A percentile compares a stretch with the other conserved stretches of the same genome.
Evolutionary conservation across 352 stramenopile genomes (phyloP).

Genomic region (Phytophthora brassicae): DNA sequence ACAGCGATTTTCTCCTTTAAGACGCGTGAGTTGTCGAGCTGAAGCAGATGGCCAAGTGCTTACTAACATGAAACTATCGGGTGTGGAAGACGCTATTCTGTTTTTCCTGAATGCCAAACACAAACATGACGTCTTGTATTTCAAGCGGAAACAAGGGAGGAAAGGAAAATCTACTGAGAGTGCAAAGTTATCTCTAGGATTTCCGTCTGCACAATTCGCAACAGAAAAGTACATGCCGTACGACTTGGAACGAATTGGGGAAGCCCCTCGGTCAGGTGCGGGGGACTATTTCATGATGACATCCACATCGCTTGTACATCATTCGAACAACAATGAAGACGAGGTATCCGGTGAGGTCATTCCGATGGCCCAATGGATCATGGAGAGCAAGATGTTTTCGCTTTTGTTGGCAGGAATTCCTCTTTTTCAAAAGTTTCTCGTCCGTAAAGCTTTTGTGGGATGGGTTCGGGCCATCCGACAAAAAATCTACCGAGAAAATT

Average conservation of each 20-base stretch:
- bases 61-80: constrained; percentile 18
- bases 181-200: constrained; percentile 31
- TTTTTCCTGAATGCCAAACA: constrained; percentile 75
- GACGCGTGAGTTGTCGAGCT: constrained; percentile 9
- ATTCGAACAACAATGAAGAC: constrained; percentile 41
- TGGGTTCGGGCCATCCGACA: constrained; percentile 42
- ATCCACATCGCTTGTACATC: constrained; percentile 56
- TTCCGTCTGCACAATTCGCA: constrained; percentile 20
- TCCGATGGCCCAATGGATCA: constrained; percentile 64
- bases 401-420: constrained; percentile 68
- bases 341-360: constrained; percentile 55
- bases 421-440: constrained; percentile 73
- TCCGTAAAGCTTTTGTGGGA: constrained; percentile 55
- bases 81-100: constrained; percentile 67
- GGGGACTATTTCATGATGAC: constrained; percentile 79
- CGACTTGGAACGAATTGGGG: constrained; percentile 46
- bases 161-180: constrained; percentile 3
- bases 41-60: not conserved
- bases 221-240: constrained; percentile 57
- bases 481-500: constrained; percentile 49
- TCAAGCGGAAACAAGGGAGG: constrained; percentile 34
- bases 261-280: constrained; percentile 26
- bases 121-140: constrained; percentile 71
- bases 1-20: constrained; percentile 28
- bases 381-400: constrained; percentile 77